phyloP scores from a whole-genome alignment of 148 eudicot genomes.

The Vaccinium darrowii region DNA sequence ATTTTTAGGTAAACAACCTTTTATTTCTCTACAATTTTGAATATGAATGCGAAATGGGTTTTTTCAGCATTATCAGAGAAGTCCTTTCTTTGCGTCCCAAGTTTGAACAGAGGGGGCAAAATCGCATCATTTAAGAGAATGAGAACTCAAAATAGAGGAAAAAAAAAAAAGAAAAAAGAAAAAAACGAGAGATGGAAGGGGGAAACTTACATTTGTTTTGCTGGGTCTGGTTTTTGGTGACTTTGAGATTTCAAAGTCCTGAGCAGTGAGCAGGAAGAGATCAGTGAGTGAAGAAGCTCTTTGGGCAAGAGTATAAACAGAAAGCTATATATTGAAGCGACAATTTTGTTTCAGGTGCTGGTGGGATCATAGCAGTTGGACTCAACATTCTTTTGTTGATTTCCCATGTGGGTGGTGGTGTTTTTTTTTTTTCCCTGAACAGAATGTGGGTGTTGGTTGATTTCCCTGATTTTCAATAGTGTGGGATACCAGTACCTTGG shows the following conservation, averaged over 20 bases:
- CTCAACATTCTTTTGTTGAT: background rate
- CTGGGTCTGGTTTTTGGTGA: background rate
- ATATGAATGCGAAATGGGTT: background rate
- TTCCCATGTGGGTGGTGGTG: background rate
- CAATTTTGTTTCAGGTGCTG: background rate
- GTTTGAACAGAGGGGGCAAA: background rate
- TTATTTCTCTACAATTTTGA: background rate
- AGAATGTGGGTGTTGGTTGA: background rate
- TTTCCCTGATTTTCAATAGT: background rate
- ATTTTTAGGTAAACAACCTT: background rate
- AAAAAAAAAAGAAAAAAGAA: background rate
- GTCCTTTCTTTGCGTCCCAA: background rate
- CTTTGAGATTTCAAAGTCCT: background rate
- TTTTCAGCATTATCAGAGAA: slow-evolving; percentile 5
- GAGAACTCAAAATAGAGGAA: background rate
- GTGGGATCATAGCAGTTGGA: slow-evolving; percentile 13
- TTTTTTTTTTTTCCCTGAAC: too few relatives aligned
- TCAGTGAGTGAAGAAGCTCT: background rate
- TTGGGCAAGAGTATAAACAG: background rate
- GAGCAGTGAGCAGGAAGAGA: background rate
- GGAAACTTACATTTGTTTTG: slow-evolving; percentile 2
- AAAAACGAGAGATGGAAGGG: background rate
- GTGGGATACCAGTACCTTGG: background rate
- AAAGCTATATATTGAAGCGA: background rate
- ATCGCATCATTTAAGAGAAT: background rate